Percentiles rank a stretch among this genome's conserved stretches.
These are phyloP conservation scores for Kuraishia cidri DNA, from an alignment of 805 yeast genomes.

Conservation along the genomic window DNA sequence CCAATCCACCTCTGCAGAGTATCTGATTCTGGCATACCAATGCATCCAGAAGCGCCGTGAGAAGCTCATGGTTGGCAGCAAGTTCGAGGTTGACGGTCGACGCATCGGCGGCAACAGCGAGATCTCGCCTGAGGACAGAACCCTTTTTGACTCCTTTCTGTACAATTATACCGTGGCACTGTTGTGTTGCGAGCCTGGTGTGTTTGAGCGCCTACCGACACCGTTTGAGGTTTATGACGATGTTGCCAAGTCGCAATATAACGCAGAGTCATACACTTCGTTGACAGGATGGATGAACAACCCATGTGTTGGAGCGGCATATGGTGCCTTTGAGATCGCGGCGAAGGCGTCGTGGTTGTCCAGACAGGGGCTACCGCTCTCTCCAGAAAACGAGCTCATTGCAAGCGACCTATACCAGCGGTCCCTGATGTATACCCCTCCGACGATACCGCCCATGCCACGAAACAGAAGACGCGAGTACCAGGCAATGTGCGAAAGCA, in stretches of 20 bases:
- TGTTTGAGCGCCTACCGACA: constrained; percentile 1
- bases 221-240: constrained; percentile 2
- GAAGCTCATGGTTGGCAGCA: neutral
- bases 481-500: neutral
- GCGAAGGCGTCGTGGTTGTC: neutral
- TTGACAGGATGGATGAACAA: neutral
- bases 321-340: neutral
- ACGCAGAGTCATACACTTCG: neutral
- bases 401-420: neutral
- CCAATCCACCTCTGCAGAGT: neutral
- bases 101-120: no score
- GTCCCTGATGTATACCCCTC: neutral
- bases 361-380: neutral
- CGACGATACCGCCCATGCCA: neutral
- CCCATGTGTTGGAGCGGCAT: neutral
- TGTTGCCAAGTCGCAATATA: neutral
- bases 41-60: constrained; percentile 2
- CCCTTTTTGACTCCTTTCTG: constrained; percentile 3
- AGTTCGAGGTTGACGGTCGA: neutral
- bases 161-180: constrained; percentile 3
- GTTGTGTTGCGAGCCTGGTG: constrained; percentile 1
- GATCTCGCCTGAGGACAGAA: constrained; percentile 3
- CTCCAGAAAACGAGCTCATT: neutral
- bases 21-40: constrained; percentile 2
- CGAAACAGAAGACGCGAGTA: neutral